A percentile compares a stretch with the other conserved stretches of the same genome.
phyloP scores from a whole-genome alignment of 140 eudicot genomes.

The Anethum foeniculum region DNA sequence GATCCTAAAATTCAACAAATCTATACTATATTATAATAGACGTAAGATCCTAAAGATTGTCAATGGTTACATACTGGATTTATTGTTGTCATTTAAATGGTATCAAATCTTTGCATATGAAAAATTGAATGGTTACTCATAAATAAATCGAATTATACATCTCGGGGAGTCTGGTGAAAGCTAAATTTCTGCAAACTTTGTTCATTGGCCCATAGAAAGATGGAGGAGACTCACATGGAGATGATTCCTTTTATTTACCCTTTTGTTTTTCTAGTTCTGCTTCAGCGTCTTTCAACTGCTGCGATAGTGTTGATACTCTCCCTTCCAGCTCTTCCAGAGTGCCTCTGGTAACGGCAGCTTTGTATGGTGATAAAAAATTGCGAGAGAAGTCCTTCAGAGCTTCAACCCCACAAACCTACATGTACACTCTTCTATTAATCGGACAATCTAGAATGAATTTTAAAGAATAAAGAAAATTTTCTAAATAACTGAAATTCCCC shows the following conservation, averaged over 20 bases:
- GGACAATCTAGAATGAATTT: background rate
- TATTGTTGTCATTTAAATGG: too few relatives aligned
- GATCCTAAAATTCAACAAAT: too few relatives aligned
- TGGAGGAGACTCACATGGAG: background rate
- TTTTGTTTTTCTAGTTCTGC: constrained; percentile 63
- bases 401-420: constrained; percentile 82
- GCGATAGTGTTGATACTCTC: constrained; percentile 49
- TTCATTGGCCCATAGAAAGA: background rate
- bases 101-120: too few relatives aligned
- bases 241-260: constrained; percentile 38
- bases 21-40: too few relatives aligned
- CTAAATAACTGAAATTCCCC: background rate
- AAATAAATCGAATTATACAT: constrained; percentile 1
- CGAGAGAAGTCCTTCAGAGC: constrained; percentile 68
- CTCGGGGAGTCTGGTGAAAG: background rate
- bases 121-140: too few relatives aligned
- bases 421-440: constrained; percentile 2
- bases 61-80: too few relatives aligned
- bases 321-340: constrained; percentile 65
- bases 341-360: constrained; percentile 37
- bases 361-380: constrained; percentile 45
- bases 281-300: constrained; percentile 66
- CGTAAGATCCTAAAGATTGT: too few relatives aligned
- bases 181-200: background rate
- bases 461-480: background rate